phyloP scores from a whole-genome alignment of 495 filamentous ascomycete genomes.

The Lasiosphaeris hirsuta region DNA sequence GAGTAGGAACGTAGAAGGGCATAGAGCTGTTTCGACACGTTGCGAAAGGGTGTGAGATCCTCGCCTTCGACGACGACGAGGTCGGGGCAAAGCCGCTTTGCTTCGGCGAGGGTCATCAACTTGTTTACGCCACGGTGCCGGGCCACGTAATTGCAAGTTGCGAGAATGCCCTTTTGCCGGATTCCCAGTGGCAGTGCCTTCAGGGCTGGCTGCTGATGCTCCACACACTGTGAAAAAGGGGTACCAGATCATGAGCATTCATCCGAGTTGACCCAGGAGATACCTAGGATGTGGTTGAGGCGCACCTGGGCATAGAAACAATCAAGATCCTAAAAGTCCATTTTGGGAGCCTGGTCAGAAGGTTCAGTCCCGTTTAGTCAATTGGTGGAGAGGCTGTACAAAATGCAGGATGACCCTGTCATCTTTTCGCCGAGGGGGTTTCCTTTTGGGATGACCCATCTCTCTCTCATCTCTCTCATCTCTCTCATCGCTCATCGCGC shows the following conservation, averaged over 20 bases:
- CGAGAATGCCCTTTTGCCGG: conserved; percentile 79
- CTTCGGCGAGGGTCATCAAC: conserved; percentile 77
- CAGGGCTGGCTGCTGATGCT: conserved; percentile 71
- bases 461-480: no score
- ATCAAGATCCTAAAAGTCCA: conserved; percentile 66
- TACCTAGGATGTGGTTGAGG: background rate
- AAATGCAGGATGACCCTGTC: conserved; percentile 77
- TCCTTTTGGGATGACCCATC: conserved; percentile 25
- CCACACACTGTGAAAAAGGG: conserved; percentile 47
- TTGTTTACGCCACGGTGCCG: conserved; percentile 73
- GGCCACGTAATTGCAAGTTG: conserved; percentile 94
- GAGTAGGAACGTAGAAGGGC: conserved; percentile 62
- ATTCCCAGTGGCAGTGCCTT: conserved; percentile 65
- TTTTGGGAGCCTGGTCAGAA: conserved; percentile 1
- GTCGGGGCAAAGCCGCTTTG: conserved; percentile 75
- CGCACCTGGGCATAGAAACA: conserved; percentile 88
- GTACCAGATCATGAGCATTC: background rate
- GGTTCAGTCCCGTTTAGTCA: background rate
- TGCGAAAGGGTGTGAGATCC: conserved; percentile 78
- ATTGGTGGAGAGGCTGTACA: conserved; percentile 46
- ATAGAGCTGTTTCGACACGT: conserved; percentile 80
- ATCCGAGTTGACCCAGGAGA: conserved; percentile 2
- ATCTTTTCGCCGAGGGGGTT: conserved; percentile 52
- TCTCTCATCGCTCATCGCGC: background rate
- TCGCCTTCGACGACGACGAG: conserved; percentile 83